phyloP scores from a whole-genome alignment of 1,139 yeast genomes.

The Pichia sp. region DNA sequence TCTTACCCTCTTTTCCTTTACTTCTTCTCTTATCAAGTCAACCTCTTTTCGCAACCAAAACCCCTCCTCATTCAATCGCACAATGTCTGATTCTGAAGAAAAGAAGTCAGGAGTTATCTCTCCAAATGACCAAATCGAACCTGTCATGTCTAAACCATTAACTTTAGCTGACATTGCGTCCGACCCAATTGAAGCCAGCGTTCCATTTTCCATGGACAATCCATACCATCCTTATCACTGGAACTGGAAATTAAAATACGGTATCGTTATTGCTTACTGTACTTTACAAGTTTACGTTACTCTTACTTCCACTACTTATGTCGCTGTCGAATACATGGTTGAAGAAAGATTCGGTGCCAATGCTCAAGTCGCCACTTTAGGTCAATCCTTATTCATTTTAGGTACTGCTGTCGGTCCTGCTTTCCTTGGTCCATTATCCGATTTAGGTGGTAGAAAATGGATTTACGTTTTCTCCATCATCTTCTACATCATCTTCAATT shows the following conservation, averaged over 20 bases:
- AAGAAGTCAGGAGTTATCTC: constrained; percentile 8
- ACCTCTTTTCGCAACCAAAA: background rate
- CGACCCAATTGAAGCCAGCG: constrained; percentile 29
- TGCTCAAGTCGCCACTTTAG: constrained; percentile 33
- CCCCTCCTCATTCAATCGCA: background rate
- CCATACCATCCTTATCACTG: constrained; percentile 34
- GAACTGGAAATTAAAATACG: constrained; percentile 26
- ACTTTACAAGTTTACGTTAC: constrained; percentile 31
- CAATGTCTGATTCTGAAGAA: constrained; percentile 19
- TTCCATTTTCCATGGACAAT: constrained; percentile 27
- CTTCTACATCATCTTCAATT: constrained; percentile 53
- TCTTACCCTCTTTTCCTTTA: background rate
- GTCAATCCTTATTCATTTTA: constrained; percentile 34
- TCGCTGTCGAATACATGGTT: constrained; percentile 30
- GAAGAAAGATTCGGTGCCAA: constrained; percentile 26
- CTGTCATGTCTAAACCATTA: constrained; percentile 22
- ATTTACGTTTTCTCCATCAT: constrained; percentile 56
- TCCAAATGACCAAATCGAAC: constrained; percentile 4
- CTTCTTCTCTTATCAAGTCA: background rate
- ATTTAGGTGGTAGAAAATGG: constrained; percentile 70
- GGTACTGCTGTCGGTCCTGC: constrained; percentile 63
- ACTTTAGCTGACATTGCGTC: constrained; percentile 26
- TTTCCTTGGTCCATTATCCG: constrained; percentile 64
- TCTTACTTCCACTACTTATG: constrained; percentile 33
- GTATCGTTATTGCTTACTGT: constrained; percentile 28